phyloP scores from a whole-genome alignment of 139 green algal species.

The Dunaliella sp. region DNA sequence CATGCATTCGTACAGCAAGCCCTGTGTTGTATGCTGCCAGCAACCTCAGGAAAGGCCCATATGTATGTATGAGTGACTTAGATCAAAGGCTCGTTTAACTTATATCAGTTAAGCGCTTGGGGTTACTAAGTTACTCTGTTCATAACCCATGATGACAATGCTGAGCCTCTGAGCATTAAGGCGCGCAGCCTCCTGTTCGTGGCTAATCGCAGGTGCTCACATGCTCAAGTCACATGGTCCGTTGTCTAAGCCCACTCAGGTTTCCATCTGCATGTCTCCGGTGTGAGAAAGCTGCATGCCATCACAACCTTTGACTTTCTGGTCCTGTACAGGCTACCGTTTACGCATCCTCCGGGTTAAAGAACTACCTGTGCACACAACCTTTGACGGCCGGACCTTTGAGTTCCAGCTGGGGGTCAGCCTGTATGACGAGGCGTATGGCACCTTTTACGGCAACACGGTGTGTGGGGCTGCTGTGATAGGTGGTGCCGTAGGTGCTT shows the following conservation, averaged over 20 bases:
- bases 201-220: not conserved
- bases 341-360: constrained; percentile 41
- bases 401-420: constrained; percentile 61
- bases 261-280: not conserved
- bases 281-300: not conserved
- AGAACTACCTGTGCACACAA: constrained; percentile 50
- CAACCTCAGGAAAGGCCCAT: no score
- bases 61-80: no score
- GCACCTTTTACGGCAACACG: constrained; percentile 67
- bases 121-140: no score
- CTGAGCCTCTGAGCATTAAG: no score
- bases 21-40: no score
- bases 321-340: constrained; percentile 28
- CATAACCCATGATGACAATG: no score
- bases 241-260: not conserved
- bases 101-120: no score
- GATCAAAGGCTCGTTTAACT: no score
- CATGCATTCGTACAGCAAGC: no score
- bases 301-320: not conserved
- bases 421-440: constrained; percentile 56
- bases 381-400: constrained; percentile 42
- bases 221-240: not conserved
- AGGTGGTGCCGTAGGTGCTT: no score
- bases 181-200: no score
- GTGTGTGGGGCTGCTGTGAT: no score